Conservation (phyloP, 2,329 filamentous ascomycete species). For the Diaporthe capsici region DNA sequence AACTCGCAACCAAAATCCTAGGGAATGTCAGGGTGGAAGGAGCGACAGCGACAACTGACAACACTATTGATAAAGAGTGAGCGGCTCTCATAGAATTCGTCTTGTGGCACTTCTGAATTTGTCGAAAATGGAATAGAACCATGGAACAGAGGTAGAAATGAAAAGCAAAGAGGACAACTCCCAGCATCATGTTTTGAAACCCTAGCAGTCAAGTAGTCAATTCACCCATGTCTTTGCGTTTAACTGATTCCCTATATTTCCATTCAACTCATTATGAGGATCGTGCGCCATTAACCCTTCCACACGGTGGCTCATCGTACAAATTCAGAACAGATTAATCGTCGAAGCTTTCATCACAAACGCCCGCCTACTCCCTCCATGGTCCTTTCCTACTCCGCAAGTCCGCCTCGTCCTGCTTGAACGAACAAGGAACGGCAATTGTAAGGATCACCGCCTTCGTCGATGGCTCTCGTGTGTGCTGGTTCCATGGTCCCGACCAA, state of each 20-base stretch:
- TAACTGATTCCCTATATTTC: not conserved
- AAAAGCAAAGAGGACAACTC: not conserved
- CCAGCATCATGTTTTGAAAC: not conserved
- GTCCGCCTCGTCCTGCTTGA: not conserved
- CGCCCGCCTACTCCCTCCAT: not conserved
- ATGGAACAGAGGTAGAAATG: not conserved
- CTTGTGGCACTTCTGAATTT: not conserved
- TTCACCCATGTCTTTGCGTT: not conserved
- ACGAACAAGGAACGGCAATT: not conserved
- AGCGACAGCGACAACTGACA: too few species aligned
- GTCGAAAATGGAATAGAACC: too few species aligned
- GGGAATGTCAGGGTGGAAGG: not conserved
- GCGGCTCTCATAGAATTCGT: not conserved
- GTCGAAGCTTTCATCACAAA: not conserved
- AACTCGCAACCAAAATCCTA: not conserved
- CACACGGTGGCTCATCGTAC: not conserved
- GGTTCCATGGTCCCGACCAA: not conserved
- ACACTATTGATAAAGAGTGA: not conserved
- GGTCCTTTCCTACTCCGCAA: not conserved
- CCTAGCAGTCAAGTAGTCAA: not conserved
- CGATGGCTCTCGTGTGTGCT: not conserved
- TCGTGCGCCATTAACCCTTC: rapidly evolving
- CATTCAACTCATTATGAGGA: not conserved
- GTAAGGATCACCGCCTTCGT: not conserved
- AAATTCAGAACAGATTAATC: not conserved